Evolutionary conservation across 768 basidiomycete genomes (phyloP), one percentile per base, ranked within the genome.

Genomic region (Amanita polypyramis): DNA sequence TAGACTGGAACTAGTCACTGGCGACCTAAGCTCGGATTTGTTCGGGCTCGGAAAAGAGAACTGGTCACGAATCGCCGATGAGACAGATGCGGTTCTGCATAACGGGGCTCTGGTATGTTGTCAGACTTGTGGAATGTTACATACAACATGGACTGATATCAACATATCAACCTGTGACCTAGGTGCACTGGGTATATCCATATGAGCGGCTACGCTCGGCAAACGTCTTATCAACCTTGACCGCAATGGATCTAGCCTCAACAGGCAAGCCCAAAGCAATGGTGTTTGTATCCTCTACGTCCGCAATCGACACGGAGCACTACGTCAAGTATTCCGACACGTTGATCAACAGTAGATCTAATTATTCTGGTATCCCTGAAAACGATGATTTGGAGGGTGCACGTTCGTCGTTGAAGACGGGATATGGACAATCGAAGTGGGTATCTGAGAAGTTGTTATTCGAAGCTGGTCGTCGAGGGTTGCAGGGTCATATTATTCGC

Each of bases 131-230:
- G 43, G 30, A 0, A 35, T 38, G 11, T n/a, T n/a, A n/a, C n/a
- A 32, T n/a, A 8, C 7, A 1, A 25, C 19, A 15, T 15, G 29
- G 9, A 39, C 23, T 23, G 30, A 25, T 45, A 19, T 30, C 44
- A 11, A 17, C 47, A 25, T 45, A 19, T 30, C 44, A 11, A 17
- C 47, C 48, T 4, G 10, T 33, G 29, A 25, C 20, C 27, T 58
- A 92, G 90, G 91, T 98, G 11, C 96, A 99, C 60, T 99, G 96
- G 96, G 90, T 99, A 2, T 99, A 96, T 63, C 92, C 93, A 0
- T 99, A 99, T 65, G 85, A 94, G 61, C 91, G 82, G 61, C 74
- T 99, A 9, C 86, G 94, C 5, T 74, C 83, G 0, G 78, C 94
- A 11, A 99, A 99, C 63, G 96, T 98, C n/a, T 59, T 94, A 9